phyloP scores from a whole-genome alignment of 768 basidiomycete genomes.

The Rhodotorula kratochvilovae region DNA sequence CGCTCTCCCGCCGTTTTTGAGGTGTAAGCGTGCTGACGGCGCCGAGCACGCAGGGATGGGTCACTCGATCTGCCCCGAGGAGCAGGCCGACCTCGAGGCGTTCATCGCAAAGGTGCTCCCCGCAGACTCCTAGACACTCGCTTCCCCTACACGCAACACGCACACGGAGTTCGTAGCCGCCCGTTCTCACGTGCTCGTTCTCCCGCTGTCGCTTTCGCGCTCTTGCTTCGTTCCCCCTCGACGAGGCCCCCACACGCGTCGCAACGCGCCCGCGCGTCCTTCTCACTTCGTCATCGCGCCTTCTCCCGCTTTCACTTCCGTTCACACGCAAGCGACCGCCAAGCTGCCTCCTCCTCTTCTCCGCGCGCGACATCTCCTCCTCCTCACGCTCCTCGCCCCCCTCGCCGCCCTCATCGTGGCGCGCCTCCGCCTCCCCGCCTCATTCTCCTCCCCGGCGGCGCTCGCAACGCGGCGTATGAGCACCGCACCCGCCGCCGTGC shows the following conservation, averaged over 20 bases:
- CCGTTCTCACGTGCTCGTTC: no score
- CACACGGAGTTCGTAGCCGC: no score
- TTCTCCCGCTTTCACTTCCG: no score
- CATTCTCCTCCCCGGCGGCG: no score
- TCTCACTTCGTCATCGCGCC: no score
- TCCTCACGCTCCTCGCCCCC: not conserved
- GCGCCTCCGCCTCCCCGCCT: not conserved
- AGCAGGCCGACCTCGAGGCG: conserved; percentile 25
- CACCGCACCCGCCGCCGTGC: not conserved
- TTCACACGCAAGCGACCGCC: not conserved
- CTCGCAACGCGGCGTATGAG: not conserved
- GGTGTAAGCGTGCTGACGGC: not conserved
- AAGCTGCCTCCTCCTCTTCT: not conserved
- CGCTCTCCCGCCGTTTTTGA: not conserved
- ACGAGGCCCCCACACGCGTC: no score
- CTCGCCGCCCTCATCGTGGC: not conserved
- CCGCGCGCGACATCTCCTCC: not conserved
- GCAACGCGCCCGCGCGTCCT: no score
- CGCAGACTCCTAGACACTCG: no score
- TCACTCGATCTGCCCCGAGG: conserved; percentile 25
- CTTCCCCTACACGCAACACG: no score
- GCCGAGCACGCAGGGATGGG: conserved; percentile 11
- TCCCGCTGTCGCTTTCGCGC: no score
- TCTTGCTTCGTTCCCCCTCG: no score
- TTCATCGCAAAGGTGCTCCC: conserved; percentile 11